Evolutionary conservation across 345 rosid genomes (phyloP), one percentile per base, ranked within the genome.

Genomic region (Gossypium arboreum): DNA sequence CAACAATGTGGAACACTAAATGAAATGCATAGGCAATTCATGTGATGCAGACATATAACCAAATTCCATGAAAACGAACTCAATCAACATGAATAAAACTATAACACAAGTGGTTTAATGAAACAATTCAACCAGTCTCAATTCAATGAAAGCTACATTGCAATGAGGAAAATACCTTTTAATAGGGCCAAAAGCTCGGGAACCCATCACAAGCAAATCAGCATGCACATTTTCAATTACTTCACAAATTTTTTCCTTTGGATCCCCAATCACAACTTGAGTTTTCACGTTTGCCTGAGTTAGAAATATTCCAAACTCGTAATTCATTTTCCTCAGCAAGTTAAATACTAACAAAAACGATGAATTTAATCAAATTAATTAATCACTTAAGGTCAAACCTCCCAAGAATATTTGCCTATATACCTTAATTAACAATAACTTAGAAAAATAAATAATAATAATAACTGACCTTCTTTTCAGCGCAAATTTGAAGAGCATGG

Each of bases 171-270:
- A 45, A 0, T 70, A 91, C 99, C 98, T 92, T 79, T 92, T 92
- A 68, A 94, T 90, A 18, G 83, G 94, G 61, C 99, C 97, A 82
- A 84, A 87, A 62, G 92, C 86, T 34, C 94, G 91, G 56, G 85
- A 88, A 1, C 98, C 98, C 89, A 92, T 88, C 69, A 91, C 94
- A 69, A 94, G 92, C 78, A 94, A 78, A 83, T 91, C 96, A 7
- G 86, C 92, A 10, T 84, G 81, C 77, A 85, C 75, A 56, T 80
- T 89, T 78, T 91, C 96, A 11, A 79, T 88, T 16, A 78, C 79
- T 80, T 91, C 98, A 70, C 96, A 91, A 3, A 92, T 88, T 83
- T 87, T 92, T 83, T 94, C 88, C 92, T 88, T 94, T 0, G 96
- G 88, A 79, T 91, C 94, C 34, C 98, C 98, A 73, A 90, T 62